phyloP scores from a whole-genome alignment of 768 basidiomycete genomes.

The Tylopilus sp. region DNA sequence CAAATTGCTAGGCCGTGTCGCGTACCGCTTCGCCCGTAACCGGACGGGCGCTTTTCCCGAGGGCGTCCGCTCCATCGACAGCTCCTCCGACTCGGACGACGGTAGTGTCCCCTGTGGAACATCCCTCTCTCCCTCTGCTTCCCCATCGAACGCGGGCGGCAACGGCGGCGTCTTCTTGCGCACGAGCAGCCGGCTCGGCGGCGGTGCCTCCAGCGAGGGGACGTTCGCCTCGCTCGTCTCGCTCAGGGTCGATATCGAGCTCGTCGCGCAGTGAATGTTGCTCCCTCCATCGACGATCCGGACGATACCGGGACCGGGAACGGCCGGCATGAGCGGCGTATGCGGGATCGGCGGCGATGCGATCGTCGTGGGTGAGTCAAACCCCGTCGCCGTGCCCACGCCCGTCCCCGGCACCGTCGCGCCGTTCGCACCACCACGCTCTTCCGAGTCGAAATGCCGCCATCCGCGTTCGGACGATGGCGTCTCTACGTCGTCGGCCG shows the following conservation, averaged over 20 bases:
- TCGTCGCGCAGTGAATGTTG: constrained; percentile 18
- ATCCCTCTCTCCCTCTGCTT: background rate
- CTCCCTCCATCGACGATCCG: constrained; percentile 31
- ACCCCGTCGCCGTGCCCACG: constrained; percentile 6
- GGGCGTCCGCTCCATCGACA: constrained; percentile 28
- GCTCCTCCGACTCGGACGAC: constrained; percentile 36
- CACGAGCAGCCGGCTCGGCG: constrained; percentile 27
- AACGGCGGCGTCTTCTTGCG: constrained; percentile 40
- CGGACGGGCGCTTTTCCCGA: constrained; percentile 38
- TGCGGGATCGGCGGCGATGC: constrained; percentile 38
- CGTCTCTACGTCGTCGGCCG: constrained; percentile 23
- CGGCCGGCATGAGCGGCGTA: constrained; percentile 34
- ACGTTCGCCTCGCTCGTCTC: constrained; percentile 21
- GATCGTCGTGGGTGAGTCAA: constrained; percentile 39
- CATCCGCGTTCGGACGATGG: constrained; percentile 28
- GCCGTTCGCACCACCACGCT: background rate
- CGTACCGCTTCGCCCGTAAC: constrained; percentile 52
- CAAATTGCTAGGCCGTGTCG: constrained; percentile 45
- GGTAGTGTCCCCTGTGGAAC: background rate
- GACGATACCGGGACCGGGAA: constrained; percentile 10
- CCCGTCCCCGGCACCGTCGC: background rate
- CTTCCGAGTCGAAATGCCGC: constrained; percentile 24
- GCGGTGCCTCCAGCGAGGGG: constrained; percentile 25
- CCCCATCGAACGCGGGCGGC: too few species aligned
- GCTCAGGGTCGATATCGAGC: constrained; percentile 31